Evolutionary conservation across 2,329 filamentous ascomycete genomes (phyloP).

Genomic region (Neofusicoccum parvum): DNA sequence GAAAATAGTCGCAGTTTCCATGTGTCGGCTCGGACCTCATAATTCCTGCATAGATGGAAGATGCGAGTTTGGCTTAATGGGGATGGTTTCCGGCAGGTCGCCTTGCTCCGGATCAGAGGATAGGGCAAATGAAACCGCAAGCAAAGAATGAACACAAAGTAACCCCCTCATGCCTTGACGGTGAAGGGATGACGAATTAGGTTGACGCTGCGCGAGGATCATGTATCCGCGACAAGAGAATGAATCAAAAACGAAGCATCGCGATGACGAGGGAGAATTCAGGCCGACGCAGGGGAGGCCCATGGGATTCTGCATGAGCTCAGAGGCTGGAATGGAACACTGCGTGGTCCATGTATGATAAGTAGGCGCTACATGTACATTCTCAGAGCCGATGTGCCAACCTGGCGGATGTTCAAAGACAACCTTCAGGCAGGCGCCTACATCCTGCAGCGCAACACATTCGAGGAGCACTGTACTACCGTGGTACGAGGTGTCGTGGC

Average conservation of each 20-base stretch:
- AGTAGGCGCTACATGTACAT: background rate
- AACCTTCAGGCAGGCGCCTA: background rate
- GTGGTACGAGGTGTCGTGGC: background rate
- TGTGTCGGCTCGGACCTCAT: background rate
- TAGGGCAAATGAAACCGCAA: background rate
- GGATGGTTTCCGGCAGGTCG: too few species aligned
- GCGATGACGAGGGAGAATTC: background rate
- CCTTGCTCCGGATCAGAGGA: background rate
- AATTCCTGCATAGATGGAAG: too few species aligned
- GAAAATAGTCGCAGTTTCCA: background rate
- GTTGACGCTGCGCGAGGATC: background rate
- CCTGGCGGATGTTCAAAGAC: background rate
- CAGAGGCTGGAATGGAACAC: background rate
- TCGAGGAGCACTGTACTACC: background rate
- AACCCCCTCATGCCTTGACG: background rate
- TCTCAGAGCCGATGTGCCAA: background rate
- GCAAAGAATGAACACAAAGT: background rate
- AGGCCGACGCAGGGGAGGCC: background rate
- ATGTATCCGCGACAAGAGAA: background rate
- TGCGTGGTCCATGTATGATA: background rate
- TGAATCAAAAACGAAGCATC: background rate
- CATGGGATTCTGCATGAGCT: background rate
- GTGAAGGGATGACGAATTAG: background rate
- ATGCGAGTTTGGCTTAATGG: too few species aligned
- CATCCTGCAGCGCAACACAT: background rate